Evolutionary conservation across 2,329 filamentous ascomycete genomes (phyloP).

Genomic region (Ceratocystis lukuohia): DNA sequence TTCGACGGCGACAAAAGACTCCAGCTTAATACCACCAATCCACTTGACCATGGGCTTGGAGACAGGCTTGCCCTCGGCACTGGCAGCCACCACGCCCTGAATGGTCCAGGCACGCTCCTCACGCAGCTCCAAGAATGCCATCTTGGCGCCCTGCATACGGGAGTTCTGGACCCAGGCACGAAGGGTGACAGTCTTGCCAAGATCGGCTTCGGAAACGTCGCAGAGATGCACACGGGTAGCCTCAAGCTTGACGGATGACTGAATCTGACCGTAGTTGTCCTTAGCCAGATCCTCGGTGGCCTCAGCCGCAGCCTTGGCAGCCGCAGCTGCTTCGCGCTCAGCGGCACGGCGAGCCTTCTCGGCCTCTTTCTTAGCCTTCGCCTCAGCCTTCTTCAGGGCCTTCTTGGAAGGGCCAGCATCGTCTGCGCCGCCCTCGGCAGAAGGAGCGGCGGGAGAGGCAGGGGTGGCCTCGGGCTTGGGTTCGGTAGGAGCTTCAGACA

Average conservation of each 20-base stretch:
- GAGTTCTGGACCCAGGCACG: conserved; percentile 77
- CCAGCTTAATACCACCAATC: conserved; percentile 57
- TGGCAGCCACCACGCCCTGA: conserved; percentile 66
- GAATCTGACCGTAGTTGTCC: conserved; percentile 67
- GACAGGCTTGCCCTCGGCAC: conserved; percentile 53
- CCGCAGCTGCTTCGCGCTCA: conserved; percentile 61
- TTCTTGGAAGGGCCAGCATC: conserved; percentile 51
- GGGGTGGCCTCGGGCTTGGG: conserved; percentile 19
- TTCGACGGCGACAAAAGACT: conserved; percentile 73
- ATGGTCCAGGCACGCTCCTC: conserved; percentile 63
- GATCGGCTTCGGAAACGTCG: conserved; percentile 48
- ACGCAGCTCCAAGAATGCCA: conserved; percentile 77
- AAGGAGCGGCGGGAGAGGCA: conserved; percentile 1
- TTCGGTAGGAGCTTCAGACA: conserved; percentile 28
- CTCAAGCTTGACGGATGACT: conserved; percentile 43
- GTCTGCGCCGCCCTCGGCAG: conserved; percentile 18
- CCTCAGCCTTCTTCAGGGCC: conserved; percentile 69
- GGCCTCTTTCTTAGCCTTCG: conserved; percentile 79
- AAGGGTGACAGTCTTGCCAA: conserved; percentile 60
- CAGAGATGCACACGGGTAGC: conserved; percentile 47
- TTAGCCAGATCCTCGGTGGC: conserved; percentile 55
- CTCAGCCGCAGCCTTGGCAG: conserved; percentile 50
- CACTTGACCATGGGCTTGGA: conserved; percentile 93
- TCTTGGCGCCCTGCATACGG: conserved; percentile 77
- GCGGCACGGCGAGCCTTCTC: conserved; percentile 59